Evolutionary conservation across 345 rosid species (phyloP).

Genomic region (Camelina hispida): DNA sequence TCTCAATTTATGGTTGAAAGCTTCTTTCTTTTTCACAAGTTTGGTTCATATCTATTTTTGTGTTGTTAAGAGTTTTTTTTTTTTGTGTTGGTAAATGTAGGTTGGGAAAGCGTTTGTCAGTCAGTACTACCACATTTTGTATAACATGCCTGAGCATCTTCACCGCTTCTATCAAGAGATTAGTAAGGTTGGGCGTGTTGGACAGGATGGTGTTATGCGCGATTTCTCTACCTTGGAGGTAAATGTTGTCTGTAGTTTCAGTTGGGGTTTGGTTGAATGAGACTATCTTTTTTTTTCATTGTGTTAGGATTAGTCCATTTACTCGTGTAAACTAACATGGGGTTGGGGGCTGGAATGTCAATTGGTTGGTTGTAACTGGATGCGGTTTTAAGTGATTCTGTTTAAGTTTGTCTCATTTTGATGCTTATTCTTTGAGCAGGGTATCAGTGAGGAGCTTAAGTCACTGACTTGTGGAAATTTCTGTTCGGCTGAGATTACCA

Average conservation of each 20-base stretch:
- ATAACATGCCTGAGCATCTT: conserved; percentile 51
- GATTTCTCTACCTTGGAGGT: conserved; percentile 42
- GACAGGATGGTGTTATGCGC: conserved; percentile 46
- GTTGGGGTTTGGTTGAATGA: not conserved
- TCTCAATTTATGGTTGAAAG: not conserved
- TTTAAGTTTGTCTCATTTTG: conserved; percentile 33
- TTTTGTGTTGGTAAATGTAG: conserved; percentile 34
- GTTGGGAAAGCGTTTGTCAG: conserved; percentile 55
- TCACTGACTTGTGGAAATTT: conserved; percentile 55
- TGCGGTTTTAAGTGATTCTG: not conserved
- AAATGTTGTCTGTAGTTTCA: not conserved
- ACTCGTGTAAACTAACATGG: not conserved
- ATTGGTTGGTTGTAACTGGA: not conserved
- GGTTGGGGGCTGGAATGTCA: not conserved
- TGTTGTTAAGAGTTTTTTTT: not conserved
- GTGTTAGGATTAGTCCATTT: not conserved
- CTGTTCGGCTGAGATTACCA: conserved; percentile 53
- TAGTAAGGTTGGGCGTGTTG: conserved; percentile 56
- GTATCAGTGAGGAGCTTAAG: conserved; percentile 69
- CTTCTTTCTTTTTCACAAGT: conserved; percentile 14
- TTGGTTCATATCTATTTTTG: not conserved
- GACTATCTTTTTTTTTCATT: not conserved
- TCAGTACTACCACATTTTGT: conserved; percentile 56
- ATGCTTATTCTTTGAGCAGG: conserved; percentile 50
- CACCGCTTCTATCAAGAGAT: conserved; percentile 55